Evolutionary conservation across 257 asterid genomes (phyloP), one percentile per base, ranked within the genome.

Genomic region (Agastache rugosa): DNA sequence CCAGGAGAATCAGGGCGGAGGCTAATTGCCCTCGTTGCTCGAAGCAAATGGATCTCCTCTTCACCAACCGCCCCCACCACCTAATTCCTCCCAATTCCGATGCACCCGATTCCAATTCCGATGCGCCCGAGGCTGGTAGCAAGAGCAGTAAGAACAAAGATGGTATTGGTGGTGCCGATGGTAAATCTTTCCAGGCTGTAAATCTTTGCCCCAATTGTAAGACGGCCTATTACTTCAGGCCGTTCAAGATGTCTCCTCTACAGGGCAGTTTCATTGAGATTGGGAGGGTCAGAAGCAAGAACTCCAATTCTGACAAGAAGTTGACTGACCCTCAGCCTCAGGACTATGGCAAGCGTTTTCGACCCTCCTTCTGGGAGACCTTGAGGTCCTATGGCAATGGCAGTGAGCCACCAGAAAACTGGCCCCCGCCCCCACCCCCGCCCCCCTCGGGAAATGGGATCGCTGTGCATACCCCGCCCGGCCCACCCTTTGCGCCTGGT

Each of bases 11-110:
- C 68, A 86, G 86, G 91, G 98, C 94, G 63, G 98, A 93, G 85
- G 91, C 93, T 11, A 88, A 93, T 70, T 93, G 98, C 85, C 98
- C 98, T 68, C 93, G 97, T 64, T 93, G 98, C 78, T 88, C 96
- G 62, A 91, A 86, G 84, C 96, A 87, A 78, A 91, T 93, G 97
- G 97, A 91, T 84, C 92, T 93, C 72, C 79, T 90, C 19, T 91
- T 93, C 79, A 80, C 91, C 42, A 88, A 84, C 70, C 89, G 90
- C 27, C 82, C 91, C 1, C 83, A 83, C 74, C 81, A 83, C 68
- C 85, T 93, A 31, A 83, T 87, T 72, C 96, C 95, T 42, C 91
- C 96, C 31, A 66, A 66, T 25, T 66, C 71, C 42, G 42, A 66
- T 42, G 56, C 70, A 5, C 5, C 85, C 25, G 15, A 58, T 58